Evolutionary conservation across 1,284 basidiomycete species (phyloP), one percentile per base, ranked within the genome.

Genomic region (Ceratobasidium sp.): DNA sequence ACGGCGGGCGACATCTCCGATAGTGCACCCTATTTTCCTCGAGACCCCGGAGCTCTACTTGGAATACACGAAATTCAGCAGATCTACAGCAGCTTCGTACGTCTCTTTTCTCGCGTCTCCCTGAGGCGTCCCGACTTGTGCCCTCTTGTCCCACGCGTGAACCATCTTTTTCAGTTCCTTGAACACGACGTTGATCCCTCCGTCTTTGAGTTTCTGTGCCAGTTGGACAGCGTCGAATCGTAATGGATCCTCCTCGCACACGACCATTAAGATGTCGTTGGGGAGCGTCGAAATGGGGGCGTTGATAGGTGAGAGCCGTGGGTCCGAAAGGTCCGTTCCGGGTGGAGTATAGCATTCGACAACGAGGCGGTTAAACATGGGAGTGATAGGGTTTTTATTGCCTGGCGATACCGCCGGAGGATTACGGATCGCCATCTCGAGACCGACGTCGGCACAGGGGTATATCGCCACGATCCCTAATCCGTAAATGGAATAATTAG

Each of bases 101-200:
- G 43, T 32, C 15, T 49, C 45, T 17, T 49, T 42, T 25, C 35
- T 62, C 15, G 58, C 58, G n/a, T 35, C n/a, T 1, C 45, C 58
- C 5, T 20, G 32, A 40, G 29, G n/a, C 0, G 58, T 62, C 15
- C 45, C 45, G 8, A 29, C 47, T 31, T 62, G 13, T 22, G 58
- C 58, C 20, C 32, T 32, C 43, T 62, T 62, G 22, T 62, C 58
- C 58, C 58, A 62, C 10, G 3, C 43, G 32, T 62, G 58, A 13
- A 29, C 43, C 15, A 50, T 31, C n/a, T 45, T 45, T 29, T 40
- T 40, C n/a, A 62, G 31, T 34, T 50, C 27, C 43, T 22, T 62
- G 43, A 43, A 29, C 43, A 50, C 58, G 8, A 62, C 45, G 27
- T 62, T 62, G 27, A 62, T 22, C 20, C 58, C 58, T 10, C 34